phyloP scores from a whole-genome alignment of 768 basidiomycete genomes.

The Collybia nuda region DNA sequence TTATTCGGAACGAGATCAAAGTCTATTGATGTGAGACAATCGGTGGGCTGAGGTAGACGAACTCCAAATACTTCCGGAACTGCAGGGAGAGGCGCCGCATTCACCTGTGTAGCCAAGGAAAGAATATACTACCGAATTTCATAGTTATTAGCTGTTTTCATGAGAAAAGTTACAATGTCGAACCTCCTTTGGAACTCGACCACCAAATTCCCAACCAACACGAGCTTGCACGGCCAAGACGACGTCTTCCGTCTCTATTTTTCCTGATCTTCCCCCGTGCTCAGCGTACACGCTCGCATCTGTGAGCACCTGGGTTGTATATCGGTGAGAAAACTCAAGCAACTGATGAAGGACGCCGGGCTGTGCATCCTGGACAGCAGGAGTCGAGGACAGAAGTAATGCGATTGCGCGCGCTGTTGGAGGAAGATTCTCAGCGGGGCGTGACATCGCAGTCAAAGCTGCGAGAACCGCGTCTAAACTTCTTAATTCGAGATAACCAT shows the following conservation, averaged over 20 bases:
- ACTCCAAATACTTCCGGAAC: conserved; percentile 91
- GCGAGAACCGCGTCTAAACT: conserved; percentile 6
- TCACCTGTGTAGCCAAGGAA: conserved; percentile 81
- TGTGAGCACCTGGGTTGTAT: conserved; percentile 78
- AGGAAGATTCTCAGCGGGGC: conserved; percentile 68
- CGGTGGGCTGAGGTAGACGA: conserved; percentile 67
- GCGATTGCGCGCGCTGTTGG: conserved; percentile 85
- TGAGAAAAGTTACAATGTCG: conserved; percentile 14
- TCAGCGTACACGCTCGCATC: conserved; percentile 89
- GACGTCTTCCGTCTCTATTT: conserved; percentile 83
- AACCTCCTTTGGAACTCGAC: conserved; percentile 87
- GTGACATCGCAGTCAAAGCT: conserved; percentile 33
- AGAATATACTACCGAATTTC: conserved; percentile 56
- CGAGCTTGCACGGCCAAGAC: conserved; percentile 82
- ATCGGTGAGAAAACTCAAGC: conserved; percentile 83
- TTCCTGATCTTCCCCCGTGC: conserved; percentile 76
- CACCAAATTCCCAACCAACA: conserved; percentile 92
- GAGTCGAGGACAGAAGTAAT: conserved; percentile 78
- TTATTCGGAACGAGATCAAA: conserved; percentile 87
- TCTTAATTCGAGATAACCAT: conserved; percentile 2
- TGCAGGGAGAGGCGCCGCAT: conserved; percentile 74
- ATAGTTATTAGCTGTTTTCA: not conserved
- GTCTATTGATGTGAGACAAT: conserved; percentile 78
- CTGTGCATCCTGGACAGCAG: conserved; percentile 82
- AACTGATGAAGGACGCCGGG: conserved; percentile 86